These are phyloP conservation scores for Anthracocystis panici-leucophaei DNA, from an alignment of 1,284 basidiomycete genomes.

Conservation along the genomic window DNA sequence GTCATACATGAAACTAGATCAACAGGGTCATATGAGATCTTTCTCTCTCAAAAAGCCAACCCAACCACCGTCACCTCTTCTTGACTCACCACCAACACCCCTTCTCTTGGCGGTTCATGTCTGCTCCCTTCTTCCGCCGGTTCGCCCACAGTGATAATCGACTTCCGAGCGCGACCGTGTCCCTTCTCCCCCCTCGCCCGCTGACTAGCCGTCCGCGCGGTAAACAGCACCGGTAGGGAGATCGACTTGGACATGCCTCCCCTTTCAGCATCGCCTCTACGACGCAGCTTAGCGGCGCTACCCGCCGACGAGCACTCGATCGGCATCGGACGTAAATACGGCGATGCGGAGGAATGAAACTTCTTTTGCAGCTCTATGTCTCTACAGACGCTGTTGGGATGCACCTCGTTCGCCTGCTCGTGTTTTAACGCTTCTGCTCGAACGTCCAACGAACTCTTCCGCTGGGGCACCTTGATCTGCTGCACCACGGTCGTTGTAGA, in stretches of 20 bases:
- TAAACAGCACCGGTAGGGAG: slow-evolving; percentile 26
- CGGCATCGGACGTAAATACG: slow-evolving; percentile 3
- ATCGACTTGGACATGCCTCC: slow-evolving; percentile 4
- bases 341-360: slow-evolving; percentile 23
- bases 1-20: background rate
- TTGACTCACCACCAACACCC: slow-evolving; percentile 16
- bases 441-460: slow-evolving; percentile 37
- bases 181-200: slow-evolving; percentile 15
- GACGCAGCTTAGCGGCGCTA: slow-evolving; percentile 9
- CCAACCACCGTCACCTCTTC: slow-evolving; percentile 11
- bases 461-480: slow-evolving; percentile 22
- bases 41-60: slow-evolving; percentile 12
- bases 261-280: background rate
- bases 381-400: slow-evolving; percentile 23
- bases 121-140: background rate
- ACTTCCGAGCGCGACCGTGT: background rate
- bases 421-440: slow-evolving; percentile 13
- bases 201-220: slow-evolving; percentile 27
- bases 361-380: background rate
- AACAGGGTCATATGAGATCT: background rate
- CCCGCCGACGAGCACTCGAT: slow-evolving; percentile 7
- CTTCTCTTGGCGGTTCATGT: slow-evolving; percentile 11
- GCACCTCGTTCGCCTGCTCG: background rate
- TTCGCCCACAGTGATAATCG: slow-evolving; percentile 10
- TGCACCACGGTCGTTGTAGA: slow-evolving; percentile 9